A percentile compares a stretch with the other conserved stretches of the same genome.
phyloP scores from a whole-genome alignment of 306 rosid genomes.

The Comarum palustre region DNA sequence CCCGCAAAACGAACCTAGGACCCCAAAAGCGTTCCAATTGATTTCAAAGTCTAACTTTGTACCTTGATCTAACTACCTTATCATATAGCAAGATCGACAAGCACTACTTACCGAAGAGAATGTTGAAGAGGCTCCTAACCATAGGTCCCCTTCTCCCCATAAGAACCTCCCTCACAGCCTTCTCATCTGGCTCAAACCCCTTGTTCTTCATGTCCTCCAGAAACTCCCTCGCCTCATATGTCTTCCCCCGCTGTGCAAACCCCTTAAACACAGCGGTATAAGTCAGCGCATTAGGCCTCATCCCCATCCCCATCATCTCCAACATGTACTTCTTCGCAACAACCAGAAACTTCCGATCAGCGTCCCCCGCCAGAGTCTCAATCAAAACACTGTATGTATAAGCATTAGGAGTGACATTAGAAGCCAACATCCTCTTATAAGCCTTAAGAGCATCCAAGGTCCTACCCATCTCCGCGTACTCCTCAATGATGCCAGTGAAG shows the following conservation, averaged over 20 bases:
- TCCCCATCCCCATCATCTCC: constrained; percentile 70
- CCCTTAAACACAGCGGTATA: constrained; percentile 62
- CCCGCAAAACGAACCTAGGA: neutral
- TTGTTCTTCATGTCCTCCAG: constrained; percentile 23
- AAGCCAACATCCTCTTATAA: constrained; percentile 2
- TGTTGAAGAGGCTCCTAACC: neutral
- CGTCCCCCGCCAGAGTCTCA: constrained; percentile 11
- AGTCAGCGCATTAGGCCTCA: constrained; percentile 57
- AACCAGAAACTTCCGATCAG: constrained; percentile 26
- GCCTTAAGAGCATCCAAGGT: constrained; percentile 9
- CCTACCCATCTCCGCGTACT: neutral
- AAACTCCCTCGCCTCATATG: constrained; percentile 49
- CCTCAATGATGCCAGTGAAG: neutral
- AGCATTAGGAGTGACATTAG: constrained; percentile 44
- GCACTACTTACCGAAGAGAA: constrained; percentile 3
- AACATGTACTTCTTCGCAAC: constrained; percentile 51
- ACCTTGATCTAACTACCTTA: neutral
- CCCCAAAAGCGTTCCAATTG: neutral
- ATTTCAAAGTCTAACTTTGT: neutral
- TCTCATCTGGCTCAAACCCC: constrained; percentile 3
- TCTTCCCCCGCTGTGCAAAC: constrained; percentile 39
- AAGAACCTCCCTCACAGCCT: neutral
- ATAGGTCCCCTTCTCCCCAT: neutral
- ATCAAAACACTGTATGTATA: constrained; percentile 58
- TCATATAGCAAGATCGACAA: neutral